Percentiles rank a stretch among this genome's conserved stretches.
phyloP scores from a whole-genome alignment of 768 basidiomycete genomes.

The Boletus eberwhitei region DNA sequence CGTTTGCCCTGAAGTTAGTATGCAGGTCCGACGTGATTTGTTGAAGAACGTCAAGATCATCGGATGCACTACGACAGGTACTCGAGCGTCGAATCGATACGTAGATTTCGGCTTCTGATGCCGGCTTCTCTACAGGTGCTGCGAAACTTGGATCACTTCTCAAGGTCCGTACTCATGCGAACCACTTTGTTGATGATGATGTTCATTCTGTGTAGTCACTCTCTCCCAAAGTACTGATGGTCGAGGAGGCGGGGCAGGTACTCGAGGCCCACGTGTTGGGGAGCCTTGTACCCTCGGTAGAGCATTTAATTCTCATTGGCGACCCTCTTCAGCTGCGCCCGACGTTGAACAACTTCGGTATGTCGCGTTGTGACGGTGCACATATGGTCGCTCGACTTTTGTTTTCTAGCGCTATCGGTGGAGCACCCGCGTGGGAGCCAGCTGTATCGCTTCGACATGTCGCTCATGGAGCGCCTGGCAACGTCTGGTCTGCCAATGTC shows the following conservation, averaged over 20 bases:
- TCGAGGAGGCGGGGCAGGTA: conserved; percentile 83
- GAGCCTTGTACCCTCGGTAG: conserved; percentile 58
- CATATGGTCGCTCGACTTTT: neutral
- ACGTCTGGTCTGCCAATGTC: conserved; percentile 60
- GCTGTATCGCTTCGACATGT: conserved; percentile 66
- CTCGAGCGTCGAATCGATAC: neutral
- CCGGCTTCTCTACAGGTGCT: conserved; percentile 43
- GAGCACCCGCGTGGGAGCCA: conserved; percentile 54
- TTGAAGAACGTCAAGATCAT: conserved; percentile 57
- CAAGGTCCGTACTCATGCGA: conserved; percentile 36
- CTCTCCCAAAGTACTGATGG: conserved; percentile 57
- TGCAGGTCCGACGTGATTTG: conserved; percentile 53
- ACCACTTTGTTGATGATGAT: neutral
- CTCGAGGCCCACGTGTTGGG: conserved; percentile 74
- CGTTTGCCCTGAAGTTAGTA: neutral
- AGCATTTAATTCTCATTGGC: conserved; percentile 78
- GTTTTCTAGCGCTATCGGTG: conserved; percentile 57
- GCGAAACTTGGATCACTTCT: conserved; percentile 61
- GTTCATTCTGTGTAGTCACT: conserved; percentile 41
- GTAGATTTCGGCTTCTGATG: neutral
- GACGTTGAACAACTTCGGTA: conserved; percentile 60
- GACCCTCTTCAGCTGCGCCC: conserved; percentile 77
- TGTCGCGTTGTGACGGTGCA: conserved; percentile 10
- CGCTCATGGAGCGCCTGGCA: conserved; percentile 73
- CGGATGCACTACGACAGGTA: conserved; percentile 77